Base-by-base conservation (phyloP, 345 rosid species). In the Cardamine chenopodiifolia region DNA sequence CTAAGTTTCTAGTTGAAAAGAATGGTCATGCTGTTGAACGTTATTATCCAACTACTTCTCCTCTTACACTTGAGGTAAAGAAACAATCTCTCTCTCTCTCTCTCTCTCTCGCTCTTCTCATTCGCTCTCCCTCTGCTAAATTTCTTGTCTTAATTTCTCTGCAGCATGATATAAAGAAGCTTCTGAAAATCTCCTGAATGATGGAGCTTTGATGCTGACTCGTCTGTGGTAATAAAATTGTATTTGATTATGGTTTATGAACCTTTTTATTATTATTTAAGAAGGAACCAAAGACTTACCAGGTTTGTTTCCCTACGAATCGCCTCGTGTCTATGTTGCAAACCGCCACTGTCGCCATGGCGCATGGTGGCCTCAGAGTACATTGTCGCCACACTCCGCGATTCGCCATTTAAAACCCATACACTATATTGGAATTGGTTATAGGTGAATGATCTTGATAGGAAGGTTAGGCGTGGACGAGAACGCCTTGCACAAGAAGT, bases 401-500 rank as follows among this genome's bases (percentile, higher is more conserved):
- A n/a, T n/a, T n/a, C n/a, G n/a, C n/a, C n/a, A n/a, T n/a, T n/a
- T n/a, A n/a, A n/a, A n/a, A n/a, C n/a, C n/a, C n/a, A n/a, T n/a
- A n/a, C n/a, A n/a, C n/a, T n/a, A n/a, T n/a, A n/a, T n/a, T 58
- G 29, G n/a, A 42, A 58, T 28, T 55, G 72, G 20, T 72, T 70
- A 52, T 62, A 95, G 99, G 97, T 95, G 61, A 89, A 84, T 86
- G 98, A 95, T 76, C 86, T 95, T 73, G 99, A 95, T 70, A 86
- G 98, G 84, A 90, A 89, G 76, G 99, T 92, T 49, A 88, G 96
- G 82, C 97, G 98, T 76, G 99, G 99, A 18, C 82, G 94, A 70
- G 99, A 95, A 63, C 94, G 99, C 59, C 94, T 92, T 79, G 85
- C 91, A 48, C 99, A 95, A 82, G 98, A 89, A 32, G 82, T 88